phyloP scores from a whole-genome alignment of 352 stramenopile genomes.

The Phytophthora pseudosyringae region DNA sequence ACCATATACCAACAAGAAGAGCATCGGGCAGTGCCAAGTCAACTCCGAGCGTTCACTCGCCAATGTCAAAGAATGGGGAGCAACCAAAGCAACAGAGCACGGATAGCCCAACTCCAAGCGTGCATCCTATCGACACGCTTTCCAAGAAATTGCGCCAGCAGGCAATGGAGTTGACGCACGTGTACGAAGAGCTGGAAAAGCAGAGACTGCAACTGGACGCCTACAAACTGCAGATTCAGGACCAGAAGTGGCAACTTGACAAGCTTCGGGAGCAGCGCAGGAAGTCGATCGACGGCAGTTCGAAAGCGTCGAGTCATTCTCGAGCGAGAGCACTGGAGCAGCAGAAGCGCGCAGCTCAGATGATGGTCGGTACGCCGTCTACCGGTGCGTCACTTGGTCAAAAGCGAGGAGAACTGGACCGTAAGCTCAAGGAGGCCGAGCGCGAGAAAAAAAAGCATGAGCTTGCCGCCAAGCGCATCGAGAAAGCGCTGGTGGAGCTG shows the following conservation, averaged over 20 bases:
- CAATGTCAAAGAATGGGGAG: conserved; percentile 4
- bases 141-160: conserved; percentile 80
- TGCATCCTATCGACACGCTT: conserved; percentile 68
- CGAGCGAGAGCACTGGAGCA: conserved; percentile 18
- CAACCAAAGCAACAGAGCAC: conserved; percentile 15
- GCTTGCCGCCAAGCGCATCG: conserved; percentile 42
- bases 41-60: conserved; percentile 1
- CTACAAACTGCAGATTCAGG: conserved; percentile 44
- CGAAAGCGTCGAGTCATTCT: background rate
- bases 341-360: conserved; percentile 32
- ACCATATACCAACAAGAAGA: background rate
- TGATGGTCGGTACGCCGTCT: conserved; percentile 38
- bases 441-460: conserved; percentile 49
- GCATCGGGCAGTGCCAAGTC: background rate
- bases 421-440: conserved; percentile 52
- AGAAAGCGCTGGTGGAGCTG: conserved; percentile 46
- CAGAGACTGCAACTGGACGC: conserved; percentile 53
- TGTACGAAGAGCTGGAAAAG: conserved; percentile 76
- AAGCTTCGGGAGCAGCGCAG: conserved; percentile 32
- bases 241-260: conserved; percentile 58
- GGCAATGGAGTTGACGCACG: conserved; percentile 65
- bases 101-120: conserved; percentile 27
- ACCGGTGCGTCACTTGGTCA: conserved; percentile 32
- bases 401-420: conserved; percentile 35
- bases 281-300: conserved; percentile 23